Conservation (phyloP, 169 alveolate genomes). For the Babesia divergens region DNA sequence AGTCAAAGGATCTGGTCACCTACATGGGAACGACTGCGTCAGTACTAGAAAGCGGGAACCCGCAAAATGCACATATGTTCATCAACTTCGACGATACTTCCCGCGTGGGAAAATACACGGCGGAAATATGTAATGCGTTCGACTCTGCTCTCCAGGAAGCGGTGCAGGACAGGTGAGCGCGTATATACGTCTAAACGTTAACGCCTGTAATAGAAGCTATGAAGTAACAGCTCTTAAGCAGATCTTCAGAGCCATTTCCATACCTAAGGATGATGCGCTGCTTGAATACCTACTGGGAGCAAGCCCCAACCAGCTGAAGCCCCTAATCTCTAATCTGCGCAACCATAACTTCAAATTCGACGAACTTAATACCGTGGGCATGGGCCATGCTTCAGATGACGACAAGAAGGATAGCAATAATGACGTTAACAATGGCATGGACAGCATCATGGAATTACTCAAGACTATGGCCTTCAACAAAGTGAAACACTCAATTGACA, state of each 20-base stretch:
- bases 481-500: background rate
- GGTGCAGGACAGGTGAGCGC: constrained; percentile 16
- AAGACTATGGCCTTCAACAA: background rate
- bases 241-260: background rate
- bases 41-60: constrained; percentile 34
- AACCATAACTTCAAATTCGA: background rate
- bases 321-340: background rate
- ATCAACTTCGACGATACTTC: constrained; percentile 8
- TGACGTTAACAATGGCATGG: background rate
- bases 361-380: background rate
- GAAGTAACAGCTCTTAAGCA: background rate
- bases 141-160: background rate
- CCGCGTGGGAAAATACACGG: background rate
- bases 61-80: constrained; percentile 6
- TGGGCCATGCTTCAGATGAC: background rate
- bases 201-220: background rate
- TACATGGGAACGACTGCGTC: constrained; percentile 7
- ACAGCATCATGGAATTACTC: background rate
- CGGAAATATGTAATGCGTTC: background rate
- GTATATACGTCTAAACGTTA: background rate
- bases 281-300: constrained; percentile 40
- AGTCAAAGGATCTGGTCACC: background rate
- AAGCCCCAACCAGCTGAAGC: background rate
- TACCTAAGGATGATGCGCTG: constrained; percentile 10
- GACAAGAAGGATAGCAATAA: background rate